A percentile compares a stretch with the other conserved stretches of the same genome.
Evolutionary conservation across 2,329 filamentous ascomycete genomes (phyloP).

Genomic region (Ceratocystis colombiana): DNA sequence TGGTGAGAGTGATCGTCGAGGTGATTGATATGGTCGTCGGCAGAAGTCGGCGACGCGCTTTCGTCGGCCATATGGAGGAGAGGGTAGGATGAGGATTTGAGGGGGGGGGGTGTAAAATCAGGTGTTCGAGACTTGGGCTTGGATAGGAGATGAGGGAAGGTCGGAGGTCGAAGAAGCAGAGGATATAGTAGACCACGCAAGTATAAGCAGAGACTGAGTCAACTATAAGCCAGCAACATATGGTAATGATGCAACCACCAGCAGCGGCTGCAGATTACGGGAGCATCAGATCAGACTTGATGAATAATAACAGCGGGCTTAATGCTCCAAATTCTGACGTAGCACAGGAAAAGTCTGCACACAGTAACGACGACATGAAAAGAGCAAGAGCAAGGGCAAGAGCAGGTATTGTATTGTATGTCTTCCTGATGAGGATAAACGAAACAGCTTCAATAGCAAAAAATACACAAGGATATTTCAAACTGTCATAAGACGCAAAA

Average conservation of each 20-base stretch:
- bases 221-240: neutral
- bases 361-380: neutral
- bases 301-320: neutral
- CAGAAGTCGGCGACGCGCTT: conserved; percentile 21
- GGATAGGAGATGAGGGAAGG: neutral
- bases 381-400: neutral
- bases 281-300: neutral
- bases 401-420: neutral
- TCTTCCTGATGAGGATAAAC: neutral
- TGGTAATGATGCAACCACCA: conserved; percentile 5
- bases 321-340: neutral
- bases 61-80: conserved; percentile 19
- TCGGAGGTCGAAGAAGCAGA: too few species aligned
- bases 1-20: conserved; percentile 1
- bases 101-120: neutral
- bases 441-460: neutral
- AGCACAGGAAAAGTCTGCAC: conserved; percentile 13
- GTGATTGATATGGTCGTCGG: conserved; percentile 2
- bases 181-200: neutral
- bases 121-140: neutral
- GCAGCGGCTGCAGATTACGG: conserved; percentile 9
- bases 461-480: too few species aligned
- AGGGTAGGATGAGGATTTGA: neutral
- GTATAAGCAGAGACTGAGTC: neutral
- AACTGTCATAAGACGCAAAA: neutral